These are phyloP conservation scores for Mycena sanguinolenta DNA, from an alignment of 768 basidiomycete species.

Conservation along the genomic window DNA sequence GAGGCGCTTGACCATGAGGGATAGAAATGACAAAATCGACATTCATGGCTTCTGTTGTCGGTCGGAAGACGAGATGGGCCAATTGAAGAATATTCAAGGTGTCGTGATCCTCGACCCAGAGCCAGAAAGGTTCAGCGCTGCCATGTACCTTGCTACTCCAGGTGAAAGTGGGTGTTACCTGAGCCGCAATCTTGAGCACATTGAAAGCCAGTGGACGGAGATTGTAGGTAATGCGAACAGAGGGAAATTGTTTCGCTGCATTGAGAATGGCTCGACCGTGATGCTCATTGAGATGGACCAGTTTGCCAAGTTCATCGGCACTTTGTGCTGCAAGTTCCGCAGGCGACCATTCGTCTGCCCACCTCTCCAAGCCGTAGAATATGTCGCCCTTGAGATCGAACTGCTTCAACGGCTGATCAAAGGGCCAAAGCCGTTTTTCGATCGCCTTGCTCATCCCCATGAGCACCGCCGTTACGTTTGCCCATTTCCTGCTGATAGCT, in stretches of 20 bases:
- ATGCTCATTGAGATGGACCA: conserved; percentile 87
- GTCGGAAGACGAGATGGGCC: conserved; percentile 78
- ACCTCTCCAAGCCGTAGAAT: conserved; percentile 80
- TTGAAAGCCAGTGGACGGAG: conserved; percentile 89
- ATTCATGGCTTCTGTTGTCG: conserved; percentile 68
- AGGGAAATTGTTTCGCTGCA: conserved; percentile 90
- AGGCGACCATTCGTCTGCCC: conserved; percentile 85
- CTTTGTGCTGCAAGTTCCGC: conserved; percentile 77
- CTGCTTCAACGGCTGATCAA: conserved; percentile 90
- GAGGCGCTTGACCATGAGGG: conserved; percentile 66
- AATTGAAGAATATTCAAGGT: conserved; percentile 88
- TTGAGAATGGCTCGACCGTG: conserved; percentile 85
- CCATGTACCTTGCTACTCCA: conserved; percentile 88
- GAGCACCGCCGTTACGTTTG: conserved; percentile 80
- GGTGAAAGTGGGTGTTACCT: conserved; percentile 75
- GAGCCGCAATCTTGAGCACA: conserved; percentile 81
- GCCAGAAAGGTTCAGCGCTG: conserved; percentile 87
- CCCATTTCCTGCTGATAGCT: conserved; percentile 93
- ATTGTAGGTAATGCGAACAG: conserved; percentile 70
- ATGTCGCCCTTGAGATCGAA: conserved; percentile 83
- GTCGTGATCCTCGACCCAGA: conserved; percentile 94
- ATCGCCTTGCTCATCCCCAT: conserved; percentile 94
- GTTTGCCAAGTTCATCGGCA: conserved; percentile 78
- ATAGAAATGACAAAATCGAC: conserved; percentile 88
- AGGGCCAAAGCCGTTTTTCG: conserved; percentile 95